Evolutionary conservation across 371 early-diverging fungal genomes (phyloP).

Genomic region (Umbelopsis sp.): DNA sequence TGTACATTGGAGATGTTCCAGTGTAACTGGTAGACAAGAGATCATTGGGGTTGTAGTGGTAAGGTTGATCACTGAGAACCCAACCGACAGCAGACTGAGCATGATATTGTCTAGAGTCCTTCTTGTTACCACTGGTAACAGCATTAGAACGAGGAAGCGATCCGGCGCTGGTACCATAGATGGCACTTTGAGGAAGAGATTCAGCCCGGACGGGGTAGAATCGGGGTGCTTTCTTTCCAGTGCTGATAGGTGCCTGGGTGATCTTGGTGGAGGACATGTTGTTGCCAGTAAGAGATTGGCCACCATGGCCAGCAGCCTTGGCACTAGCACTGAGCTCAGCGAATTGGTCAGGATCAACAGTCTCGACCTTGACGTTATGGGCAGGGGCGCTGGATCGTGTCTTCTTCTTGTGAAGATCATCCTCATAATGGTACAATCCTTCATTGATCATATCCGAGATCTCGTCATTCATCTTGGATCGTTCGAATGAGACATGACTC

Average conservation of each 20-base stretch:
- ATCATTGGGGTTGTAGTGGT: conserved; percentile 55
- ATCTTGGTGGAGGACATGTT: conserved; percentile 32
- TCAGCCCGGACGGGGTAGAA: conserved; percentile 69
- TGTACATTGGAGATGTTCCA: conserved; percentile 40
- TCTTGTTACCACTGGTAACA: conserved; percentile 36
- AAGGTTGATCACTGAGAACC: conserved; percentile 68
- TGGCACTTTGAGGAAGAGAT: conserved; percentile 54
- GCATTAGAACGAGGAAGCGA: conserved; percentile 34
- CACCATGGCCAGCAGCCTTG: conserved; percentile 6
- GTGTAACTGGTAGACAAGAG: conserved; percentile 41
- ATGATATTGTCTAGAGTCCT: conserved; percentile 66
- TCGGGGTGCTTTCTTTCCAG: conserved; percentile 56
- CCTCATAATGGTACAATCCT: conserved; percentile 89
- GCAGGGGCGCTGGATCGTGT: conserved; percentile 26
- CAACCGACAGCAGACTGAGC: conserved; percentile 90
- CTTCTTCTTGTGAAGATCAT: conserved; percentile 61
- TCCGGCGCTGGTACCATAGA: conserved; percentile 32
- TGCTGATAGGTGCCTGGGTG: conserved; percentile 34
- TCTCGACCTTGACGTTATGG: conserved; percentile 66
- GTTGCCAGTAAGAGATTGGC: conserved; percentile 24
- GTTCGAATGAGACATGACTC: conserved; percentile 74
- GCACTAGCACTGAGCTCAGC: conserved; percentile 42
- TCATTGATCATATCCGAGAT: conserved; percentile 94
- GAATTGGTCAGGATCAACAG: conserved; percentile 72
- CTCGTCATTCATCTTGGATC: conserved; percentile 85